Evolutionary conservation across 208 protist genomes (phyloP).

Genomic region (Trichomonas vaginalis): DNA sequence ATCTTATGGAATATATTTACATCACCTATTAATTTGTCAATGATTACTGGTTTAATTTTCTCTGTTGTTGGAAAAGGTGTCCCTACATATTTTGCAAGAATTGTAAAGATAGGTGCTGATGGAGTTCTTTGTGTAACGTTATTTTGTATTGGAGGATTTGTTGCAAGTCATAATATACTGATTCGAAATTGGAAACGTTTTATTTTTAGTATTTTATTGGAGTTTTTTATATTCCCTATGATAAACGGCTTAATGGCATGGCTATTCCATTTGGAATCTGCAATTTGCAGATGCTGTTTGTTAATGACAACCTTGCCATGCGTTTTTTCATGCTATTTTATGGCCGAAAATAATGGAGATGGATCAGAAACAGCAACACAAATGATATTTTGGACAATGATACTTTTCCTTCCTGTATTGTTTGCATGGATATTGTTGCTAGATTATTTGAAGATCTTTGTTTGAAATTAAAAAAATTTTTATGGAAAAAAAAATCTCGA

Average conservation of each 20-base stretch:
- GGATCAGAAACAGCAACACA: neutral
- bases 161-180: neutral
- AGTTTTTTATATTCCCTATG: neutral
- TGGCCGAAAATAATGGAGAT: neutral
- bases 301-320: neutral
- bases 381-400: constrained; percentile 7
- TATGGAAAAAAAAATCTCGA: too few species aligned
- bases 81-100: neutral
- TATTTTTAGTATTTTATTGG: neutral
- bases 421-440: neutral
- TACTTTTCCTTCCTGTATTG: neutral
- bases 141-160: neutral
- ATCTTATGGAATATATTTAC: neutral
- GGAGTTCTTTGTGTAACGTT: neutral
- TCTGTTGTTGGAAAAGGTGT: neutral
- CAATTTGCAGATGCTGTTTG: too few species aligned
- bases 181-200: neutral
- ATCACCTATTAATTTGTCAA: neutral
- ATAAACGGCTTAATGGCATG: neutral
- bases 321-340: neutral
- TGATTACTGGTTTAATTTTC: neutral
- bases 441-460: neutral
- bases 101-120: neutral
- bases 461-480: too few species aligned
- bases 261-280: neutral